Evolutionary conservation across 1,284 basidiomycete species (phyloP).

Genomic region (Fistulina hepatica): DNA sequence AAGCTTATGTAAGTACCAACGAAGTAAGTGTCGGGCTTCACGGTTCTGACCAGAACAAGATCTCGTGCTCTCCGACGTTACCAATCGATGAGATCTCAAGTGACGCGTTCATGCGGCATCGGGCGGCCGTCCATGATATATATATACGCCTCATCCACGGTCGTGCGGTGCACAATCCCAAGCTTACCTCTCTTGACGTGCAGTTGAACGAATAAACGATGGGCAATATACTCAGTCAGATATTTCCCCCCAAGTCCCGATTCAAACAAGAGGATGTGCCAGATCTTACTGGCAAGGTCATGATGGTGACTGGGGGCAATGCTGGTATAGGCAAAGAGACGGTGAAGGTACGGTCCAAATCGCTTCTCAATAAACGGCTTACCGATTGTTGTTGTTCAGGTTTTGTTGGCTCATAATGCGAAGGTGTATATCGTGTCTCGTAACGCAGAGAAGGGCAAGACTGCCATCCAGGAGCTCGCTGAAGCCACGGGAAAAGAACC

Average conservation of each 20-base stretch:
- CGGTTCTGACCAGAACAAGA: too few relatives aligned
- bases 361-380: too few relatives aligned
- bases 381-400: constrained; percentile 14
- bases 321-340: constrained; percentile 31
- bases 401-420: constrained; percentile 33
- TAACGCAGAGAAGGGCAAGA: constrained; percentile 32
- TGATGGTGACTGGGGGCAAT: constrained; percentile 30
- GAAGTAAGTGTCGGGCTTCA: too few relatives aligned
- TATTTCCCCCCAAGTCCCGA: constrained; percentile 22
- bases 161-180: too few relatives aligned
- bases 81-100: too few relatives aligned
- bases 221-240: constrained; percentile 14
- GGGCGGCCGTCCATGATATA: too few relatives aligned
- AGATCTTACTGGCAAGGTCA: constrained; percentile 26
- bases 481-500: constrained; percentile 33
- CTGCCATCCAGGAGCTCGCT: constrained; percentile 41
- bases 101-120: too few relatives aligned
- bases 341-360: constrained; percentile 2
- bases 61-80: too few relatives aligned
- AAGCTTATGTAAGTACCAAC: too few relatives aligned
- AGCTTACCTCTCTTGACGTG: too few relatives aligned
- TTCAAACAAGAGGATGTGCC: constrained; percentile 26
- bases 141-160: too few relatives aligned
- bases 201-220: too few relatives aligned
- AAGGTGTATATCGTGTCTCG: constrained; percentile 52